A percentile compares a stretch with the other conserved stretches of the same genome.
phyloP scores from a whole-genome alignment of 1,139 yeast genomes.

The Candida freyschussii region DNA sequence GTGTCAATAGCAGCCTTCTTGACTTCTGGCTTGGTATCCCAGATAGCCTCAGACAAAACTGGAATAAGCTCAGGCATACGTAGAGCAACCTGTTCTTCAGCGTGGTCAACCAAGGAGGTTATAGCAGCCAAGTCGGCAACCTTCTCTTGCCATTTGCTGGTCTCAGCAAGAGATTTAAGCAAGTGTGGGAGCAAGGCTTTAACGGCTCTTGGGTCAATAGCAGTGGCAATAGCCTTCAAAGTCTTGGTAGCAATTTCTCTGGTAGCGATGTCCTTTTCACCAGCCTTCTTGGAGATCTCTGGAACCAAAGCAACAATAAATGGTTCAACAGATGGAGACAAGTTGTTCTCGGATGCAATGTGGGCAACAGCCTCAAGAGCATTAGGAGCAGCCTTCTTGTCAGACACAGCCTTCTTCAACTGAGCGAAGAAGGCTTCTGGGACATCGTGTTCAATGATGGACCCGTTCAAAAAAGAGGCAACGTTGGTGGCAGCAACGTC shows the following conservation, averaged over 20 bases:
- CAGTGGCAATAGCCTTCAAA: slow-evolving; percentile 68
- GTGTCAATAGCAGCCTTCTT: slow-evolving; percentile 95
- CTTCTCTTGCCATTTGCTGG: slow-evolving; percentile 98
- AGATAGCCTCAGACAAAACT: slow-evolving; percentile 97
- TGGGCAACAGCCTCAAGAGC: slow-evolving; percentile 82
- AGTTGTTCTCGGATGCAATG: slow-evolving; percentile 75
- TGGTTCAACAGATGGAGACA: slow-evolving; percentile 94
- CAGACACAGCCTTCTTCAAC: slow-evolving; percentile 68
- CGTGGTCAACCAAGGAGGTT: slow-evolving; percentile 85
- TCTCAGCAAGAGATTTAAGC: slow-evolving; percentile 58
- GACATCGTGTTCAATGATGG: slow-evolving; percentile 97
- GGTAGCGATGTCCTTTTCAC: slow-evolving; percentile 81
- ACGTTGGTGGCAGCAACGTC: slow-evolving; percentile 85
- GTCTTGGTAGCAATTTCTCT: slow-evolving; percentile 71
- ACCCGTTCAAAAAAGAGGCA: slow-evolving; percentile 91
- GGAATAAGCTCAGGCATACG: slow-evolving; percentile 99
- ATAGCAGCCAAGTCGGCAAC: slow-evolving; percentile 83
- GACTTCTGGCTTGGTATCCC: slow-evolving; percentile 99
- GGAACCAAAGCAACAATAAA: slow-evolving; percentile 73
- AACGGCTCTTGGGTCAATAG: slow-evolving; percentile 90
- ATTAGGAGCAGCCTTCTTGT: slow-evolving; percentile 75
- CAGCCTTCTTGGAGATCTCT: slow-evolving; percentile 71
- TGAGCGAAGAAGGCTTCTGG: slow-evolving; percentile 83
- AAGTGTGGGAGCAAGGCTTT: slow-evolving; percentile 85
- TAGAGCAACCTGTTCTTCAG: slow-evolving; percentile 92